Evolutionary conservation across 176 grass and related monocot species (phyloP).

Genomic region (Aegilops bicornis): DNA sequence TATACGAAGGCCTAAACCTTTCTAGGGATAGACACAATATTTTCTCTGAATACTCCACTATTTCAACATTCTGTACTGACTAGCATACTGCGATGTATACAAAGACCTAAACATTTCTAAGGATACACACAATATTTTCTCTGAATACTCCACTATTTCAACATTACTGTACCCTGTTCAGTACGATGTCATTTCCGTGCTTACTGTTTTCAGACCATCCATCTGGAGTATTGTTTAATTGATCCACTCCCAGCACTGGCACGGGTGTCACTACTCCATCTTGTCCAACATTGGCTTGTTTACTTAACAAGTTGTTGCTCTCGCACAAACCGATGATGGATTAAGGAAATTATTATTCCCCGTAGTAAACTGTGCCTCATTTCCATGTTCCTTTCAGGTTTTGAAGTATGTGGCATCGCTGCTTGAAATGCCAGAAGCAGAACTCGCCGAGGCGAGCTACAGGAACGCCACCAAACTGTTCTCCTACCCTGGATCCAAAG

Average conservation of each 20-base stretch:
- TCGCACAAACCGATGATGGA: not conserved
- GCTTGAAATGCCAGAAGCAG: constrained; percentile 70
- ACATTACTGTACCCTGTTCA: not conserved
- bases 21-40: not conserved
- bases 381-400: constrained; percentile 45
- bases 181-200: no score
- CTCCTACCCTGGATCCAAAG: constrained; percentile 86
- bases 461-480: constrained; percentile 76
- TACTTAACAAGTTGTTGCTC: not conserved
- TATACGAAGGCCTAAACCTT: not conserved
- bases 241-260: not conserved
- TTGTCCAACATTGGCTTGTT: not conserved
- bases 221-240: not conserved
- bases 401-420: constrained; percentile 64
- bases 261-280: not conserved
- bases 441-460: constrained; percentile 71
- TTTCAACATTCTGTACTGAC: not conserved
- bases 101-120: not conserved
- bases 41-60: not conserved
- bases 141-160: not conserved
- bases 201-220: no score
- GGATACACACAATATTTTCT: not conserved
- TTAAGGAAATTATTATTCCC: not conserved
- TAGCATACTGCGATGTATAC: not conserved
- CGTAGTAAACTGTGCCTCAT: not conserved